A percentile compares a stretch with the other conserved stretches of the same genome.
These are phyloP conservation scores for Rhynchosporium graminicola DNA, from an alignment of 2,329 filamentous ascomycete species.

Conservation along the genomic window DNA sequence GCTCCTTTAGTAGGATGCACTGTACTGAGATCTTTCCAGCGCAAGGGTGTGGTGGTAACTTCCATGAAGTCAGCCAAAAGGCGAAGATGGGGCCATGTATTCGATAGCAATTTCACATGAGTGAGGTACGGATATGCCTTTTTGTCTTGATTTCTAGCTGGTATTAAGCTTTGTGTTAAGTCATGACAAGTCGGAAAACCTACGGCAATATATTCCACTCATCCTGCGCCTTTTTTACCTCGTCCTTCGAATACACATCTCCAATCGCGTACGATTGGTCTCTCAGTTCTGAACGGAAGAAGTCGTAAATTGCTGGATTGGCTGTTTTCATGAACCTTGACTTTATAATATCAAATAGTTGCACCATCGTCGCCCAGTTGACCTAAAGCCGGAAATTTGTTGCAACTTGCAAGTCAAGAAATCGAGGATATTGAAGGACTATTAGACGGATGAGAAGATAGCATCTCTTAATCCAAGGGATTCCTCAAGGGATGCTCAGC, in stretches of 20 bases:
- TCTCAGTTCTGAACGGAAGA: slow-evolving; percentile 16
- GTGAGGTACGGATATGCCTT: slow-evolving; percentile 22
- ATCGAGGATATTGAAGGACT: background rate
- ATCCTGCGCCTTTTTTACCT: background rate
- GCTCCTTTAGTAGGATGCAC: background rate
- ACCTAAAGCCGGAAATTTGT: background rate
- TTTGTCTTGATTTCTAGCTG: background rate
- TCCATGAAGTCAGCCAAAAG: slow-evolving; percentile 32
- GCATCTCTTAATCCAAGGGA: background rate
- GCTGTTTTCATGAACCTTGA: background rate
- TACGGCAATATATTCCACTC: slow-evolving; percentile 19
- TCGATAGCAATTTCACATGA: slow-evolving; percentile 21
- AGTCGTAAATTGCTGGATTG: slow-evolving; percentile 5
- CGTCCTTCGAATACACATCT: slow-evolving; percentile 21
- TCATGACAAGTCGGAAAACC: background rate
- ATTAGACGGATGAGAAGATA: too few species aligned
- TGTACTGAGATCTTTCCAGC: slow-evolving; percentile 21
- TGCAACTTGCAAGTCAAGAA: background rate
- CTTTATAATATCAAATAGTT: background rate
- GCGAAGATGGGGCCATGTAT: slow-evolving; percentile 25
- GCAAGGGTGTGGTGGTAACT: slow-evolving; percentile 21
- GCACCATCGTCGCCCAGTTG: background rate
- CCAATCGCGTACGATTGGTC: slow-evolving; percentile 20
- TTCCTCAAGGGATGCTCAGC: background rate
- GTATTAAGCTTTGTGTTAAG: background rate